Percentiles rank a stretch among this genome's conserved stretches.
These are phyloP conservation scores for Camelina laxa DNA, from an alignment of 345 rosid species.

Conservation along the genomic window DNA sequence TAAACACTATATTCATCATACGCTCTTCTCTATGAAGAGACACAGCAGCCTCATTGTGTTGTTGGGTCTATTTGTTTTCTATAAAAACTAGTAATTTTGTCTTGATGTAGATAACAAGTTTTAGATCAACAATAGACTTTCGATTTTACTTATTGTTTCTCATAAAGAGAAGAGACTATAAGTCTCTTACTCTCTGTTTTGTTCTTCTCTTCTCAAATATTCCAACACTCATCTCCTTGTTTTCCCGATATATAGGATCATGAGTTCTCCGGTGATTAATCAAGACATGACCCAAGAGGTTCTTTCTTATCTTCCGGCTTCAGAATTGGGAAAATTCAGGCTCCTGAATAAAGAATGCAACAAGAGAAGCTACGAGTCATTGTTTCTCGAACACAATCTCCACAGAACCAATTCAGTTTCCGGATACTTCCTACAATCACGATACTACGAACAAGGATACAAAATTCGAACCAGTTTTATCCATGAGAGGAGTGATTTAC, in stretches of 20 bases:
- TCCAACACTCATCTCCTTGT: too few relatives aligned
- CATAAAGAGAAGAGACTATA: too few relatives aligned
- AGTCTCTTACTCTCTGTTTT: too few relatives aligned
- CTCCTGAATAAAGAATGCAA: constrained; percentile 26
- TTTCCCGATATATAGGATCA: too few relatives aligned
- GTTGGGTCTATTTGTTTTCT: too few relatives aligned
- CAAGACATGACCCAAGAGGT: constrained; percentile 14
- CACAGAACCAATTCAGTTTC: constrained; percentile 12
- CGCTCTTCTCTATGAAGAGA: neutral
- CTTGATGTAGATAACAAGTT: too few relatives aligned
- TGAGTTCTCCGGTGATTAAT: constrained; percentile 2
- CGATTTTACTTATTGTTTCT: too few relatives aligned
- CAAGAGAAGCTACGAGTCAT: constrained; percentile 23
- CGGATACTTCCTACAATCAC: constrained; percentile 14
- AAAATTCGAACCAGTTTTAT: neutral
- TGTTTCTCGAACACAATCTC: constrained; percentile 13
- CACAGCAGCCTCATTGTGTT: too few relatives aligned
- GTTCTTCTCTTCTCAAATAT: too few relatives aligned
- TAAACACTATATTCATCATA: neutral
- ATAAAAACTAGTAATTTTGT: too few relatives aligned
- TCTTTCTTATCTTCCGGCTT: constrained; percentile 15
- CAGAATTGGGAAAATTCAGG: neutral
- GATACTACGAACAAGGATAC: neutral
- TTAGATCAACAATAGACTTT: too few relatives aligned
- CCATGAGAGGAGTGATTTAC: neutral